Percentiles rank a stretch among this genome's conserved stretches.
These are phyloP conservation scores for Saccharum spontaneum DNA, from an alignment of 176 grass and related monocot species.

Conservation along the genomic window DNA sequence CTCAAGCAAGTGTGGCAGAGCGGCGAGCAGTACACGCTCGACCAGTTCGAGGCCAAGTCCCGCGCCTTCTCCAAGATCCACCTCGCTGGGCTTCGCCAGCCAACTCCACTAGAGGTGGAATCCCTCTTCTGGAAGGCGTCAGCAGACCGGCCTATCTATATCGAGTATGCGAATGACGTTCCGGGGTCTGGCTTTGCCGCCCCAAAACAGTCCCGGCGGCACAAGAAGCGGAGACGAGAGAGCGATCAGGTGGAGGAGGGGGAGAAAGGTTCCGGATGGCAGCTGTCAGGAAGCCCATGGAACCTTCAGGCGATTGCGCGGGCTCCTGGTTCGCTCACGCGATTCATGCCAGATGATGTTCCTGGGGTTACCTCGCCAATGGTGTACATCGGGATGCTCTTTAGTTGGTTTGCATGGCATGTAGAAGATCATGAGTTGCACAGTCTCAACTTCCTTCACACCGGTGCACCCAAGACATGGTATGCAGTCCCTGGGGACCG, in stretches of 20 bases:
- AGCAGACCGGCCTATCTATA: constrained; percentile 66
- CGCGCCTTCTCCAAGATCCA: constrained; percentile 64
- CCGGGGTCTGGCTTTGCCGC: constrained; percentile 80
- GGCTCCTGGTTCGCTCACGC: constrained; percentile 77
- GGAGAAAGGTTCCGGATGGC: constrained; percentile 62
- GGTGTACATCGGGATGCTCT: constrained; percentile 98
- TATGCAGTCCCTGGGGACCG: constrained; percentile 68
- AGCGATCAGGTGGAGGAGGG: constrained; percentile 17
- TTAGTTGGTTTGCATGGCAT: constrained; percentile 98
- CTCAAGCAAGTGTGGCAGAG: constrained; percentile 98
- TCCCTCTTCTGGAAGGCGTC: constrained; percentile 88
- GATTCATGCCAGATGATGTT: constrained; percentile 97
- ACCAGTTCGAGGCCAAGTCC: constrained; percentile 89
- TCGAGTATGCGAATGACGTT: constrained; percentile 98
- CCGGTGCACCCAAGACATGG: constrained; percentile 84
- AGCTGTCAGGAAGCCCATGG: constrained; percentile 87
- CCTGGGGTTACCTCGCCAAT: constrained; percentile 92
- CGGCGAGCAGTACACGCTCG: constrained; percentile 79
- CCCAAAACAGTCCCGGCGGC: constrained; percentile 5
- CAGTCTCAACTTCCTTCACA: constrained; percentile 90
- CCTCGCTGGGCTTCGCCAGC: constrained; percentile 62
- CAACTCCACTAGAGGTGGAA: constrained; percentile 63
- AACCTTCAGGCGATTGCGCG: constrained; percentile 86
- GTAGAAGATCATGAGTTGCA: constrained; percentile 98
- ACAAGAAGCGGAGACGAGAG: constrained; percentile 44